Evolutionary conservation across 495 filamentous ascomycete genomes (phyloP), one percentile per base, ranked within the genome.

Genomic region (Hypoxylon trugodes): DNA sequence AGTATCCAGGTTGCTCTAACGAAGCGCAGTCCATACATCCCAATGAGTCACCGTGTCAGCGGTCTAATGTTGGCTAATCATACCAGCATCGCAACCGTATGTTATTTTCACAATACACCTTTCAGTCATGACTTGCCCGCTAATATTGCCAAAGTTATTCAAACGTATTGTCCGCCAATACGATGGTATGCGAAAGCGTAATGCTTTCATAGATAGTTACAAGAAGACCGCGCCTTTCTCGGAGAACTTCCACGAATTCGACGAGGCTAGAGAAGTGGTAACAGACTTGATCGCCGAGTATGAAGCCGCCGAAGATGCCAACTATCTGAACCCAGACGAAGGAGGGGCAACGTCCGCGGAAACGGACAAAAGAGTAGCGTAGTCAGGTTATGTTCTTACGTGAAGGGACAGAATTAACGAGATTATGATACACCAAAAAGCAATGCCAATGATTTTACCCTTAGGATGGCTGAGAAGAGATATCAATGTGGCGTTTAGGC

Each of bases 61-160:
- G 95, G 95, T 24, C 83, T 98, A 51, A 98, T 98, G 95, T 75
- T 98, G 41, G 96, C 95, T 3, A 98, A 98, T 75, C 96, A 98
- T 73, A 98, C 95, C 3, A 96, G 93, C 42, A 96, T 98, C 49
- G 92, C 95, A 35, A 97, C 95, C 35, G 85, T 87, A 76, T 66
- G 80, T 77, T 10, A 16, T 35, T n/a, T 47, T 38, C 3, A n/a
- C n/a, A 8, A 30, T 22, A 7, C 36, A 1, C 33, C 0, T 42
- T 16, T 24, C 28, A n/a, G 10, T n/a, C 9, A 6, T 33, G 1
- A 4, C 7, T 8, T 66, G 38, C 22, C 41, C 38, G 50, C 62
- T 70, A 59, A 70, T 25, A 7, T 24, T 35, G 7, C 15, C 38
- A 38, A 56, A 86, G 73, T 82, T 98, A 7, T 98, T 98, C 82